Conservation (phyloP, 345 rosid genomes). For the Toxicodendron radicans region DNA sequence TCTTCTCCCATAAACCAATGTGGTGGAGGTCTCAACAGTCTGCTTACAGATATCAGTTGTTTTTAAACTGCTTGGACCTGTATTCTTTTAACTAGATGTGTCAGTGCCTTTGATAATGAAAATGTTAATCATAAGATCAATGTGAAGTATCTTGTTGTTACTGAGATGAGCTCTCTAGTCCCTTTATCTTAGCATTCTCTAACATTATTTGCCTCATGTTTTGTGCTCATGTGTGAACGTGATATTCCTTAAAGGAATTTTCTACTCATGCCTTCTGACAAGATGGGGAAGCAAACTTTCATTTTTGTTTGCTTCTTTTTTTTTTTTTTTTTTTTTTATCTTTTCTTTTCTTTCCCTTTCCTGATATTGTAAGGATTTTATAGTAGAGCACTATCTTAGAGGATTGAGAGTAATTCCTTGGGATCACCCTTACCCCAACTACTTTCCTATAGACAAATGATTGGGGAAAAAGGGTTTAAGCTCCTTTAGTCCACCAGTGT, state of each 20-base stretch:
- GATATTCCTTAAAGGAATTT: not conserved
- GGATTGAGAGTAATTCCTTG: no score
- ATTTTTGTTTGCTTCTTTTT: no score
- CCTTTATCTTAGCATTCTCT: not conserved
- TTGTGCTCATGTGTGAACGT: not conserved
- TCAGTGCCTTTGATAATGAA: not conserved
- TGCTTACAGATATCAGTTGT: not conserved
- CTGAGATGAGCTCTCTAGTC: not conserved
- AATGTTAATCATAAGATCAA: not conserved
- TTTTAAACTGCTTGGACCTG: not conserved
- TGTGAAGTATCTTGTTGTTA: not conserved
- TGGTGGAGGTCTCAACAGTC: no score
- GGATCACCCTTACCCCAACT: no score
- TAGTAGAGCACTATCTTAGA: no score
- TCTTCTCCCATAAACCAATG: no score
- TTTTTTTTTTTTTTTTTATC: no score
- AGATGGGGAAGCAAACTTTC: no score
- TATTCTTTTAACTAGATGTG: slow-evolving; percentile 2
- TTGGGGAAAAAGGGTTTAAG: not conserved
- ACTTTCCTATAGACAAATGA: not conserved
- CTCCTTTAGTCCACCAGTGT: not conserved
- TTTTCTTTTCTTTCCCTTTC: no score
- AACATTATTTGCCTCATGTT: not conserved
- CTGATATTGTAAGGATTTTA: not conserved
- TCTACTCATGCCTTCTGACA: not conserved